These are phyloP conservation scores for Pythium plurisporium DNA, from an alignment of 352 stramenopile species.

Conservation along the genomic window DNA sequence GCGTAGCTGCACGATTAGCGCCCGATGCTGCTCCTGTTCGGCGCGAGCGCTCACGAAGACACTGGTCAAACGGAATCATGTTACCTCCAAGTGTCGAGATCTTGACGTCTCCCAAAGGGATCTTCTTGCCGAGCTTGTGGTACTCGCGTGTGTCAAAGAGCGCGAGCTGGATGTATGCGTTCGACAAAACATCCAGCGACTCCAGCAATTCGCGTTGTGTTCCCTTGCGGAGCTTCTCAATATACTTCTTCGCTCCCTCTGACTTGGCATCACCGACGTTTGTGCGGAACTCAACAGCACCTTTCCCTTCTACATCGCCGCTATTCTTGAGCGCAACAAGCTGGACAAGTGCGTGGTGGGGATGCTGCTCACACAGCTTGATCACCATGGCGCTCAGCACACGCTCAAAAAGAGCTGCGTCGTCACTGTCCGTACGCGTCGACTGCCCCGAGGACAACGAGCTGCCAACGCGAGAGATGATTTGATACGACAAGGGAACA, in stretches of 20 bases:
- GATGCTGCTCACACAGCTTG: constrained; percentile 93
- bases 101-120: constrained; percentile 54
- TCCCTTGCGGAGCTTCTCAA: constrained; percentile 54
- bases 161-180: constrained; percentile 75
- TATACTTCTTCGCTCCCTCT: constrained; percentile 51
- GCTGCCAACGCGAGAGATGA: constrained; percentile 93
- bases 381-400: constrained; percentile 87
- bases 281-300: constrained; percentile 63
- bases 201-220: constrained; percentile 56
- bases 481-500: constrained; percentile 96
- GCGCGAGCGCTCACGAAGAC: constrained; percentile 50
- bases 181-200: constrained; percentile 68
- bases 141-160: constrained; percentile 77
- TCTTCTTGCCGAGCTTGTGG: constrained; percentile 70
- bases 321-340: constrained; percentile 95
- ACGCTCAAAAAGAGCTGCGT: constrained; percentile 63
- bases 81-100: constrained; percentile 33
- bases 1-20: constrained; percentile 54
- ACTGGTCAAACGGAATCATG: constrained; percentile 61
- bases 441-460: constrained; percentile 6
- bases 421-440: neutral
- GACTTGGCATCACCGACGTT: constrained; percentile 82
- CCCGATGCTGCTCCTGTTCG: constrained; percentile 7
- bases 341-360: constrained; percentile 95
- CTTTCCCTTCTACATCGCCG: constrained; percentile 82